Percentiles rank a stretch among this genome's conserved stretches.
Conservation (phyloP, 495 filamentous ascomycete species). For the Sordaria brevicollis region DNA sequence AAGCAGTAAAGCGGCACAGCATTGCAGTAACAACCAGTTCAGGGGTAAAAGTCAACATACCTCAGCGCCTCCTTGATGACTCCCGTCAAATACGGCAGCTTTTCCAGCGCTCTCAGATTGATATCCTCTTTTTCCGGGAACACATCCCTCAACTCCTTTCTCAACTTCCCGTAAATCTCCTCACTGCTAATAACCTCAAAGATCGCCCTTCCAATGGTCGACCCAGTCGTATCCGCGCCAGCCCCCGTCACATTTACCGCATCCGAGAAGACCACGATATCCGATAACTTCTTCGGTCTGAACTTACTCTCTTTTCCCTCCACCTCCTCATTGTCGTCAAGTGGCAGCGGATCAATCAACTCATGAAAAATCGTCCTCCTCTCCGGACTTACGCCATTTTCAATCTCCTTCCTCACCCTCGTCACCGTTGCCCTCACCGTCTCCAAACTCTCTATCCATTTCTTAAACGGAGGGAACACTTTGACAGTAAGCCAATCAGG, state of each 20-base stretch:
- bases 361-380: constrained; percentile 19
- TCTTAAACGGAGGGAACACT: constrained; percentile 2
- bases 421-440: constrained; percentile 6
- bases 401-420: constrained; percentile 5
- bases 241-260: constrained; percentile 23
- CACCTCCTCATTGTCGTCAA: constrained; percentile 10
- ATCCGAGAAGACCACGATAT: constrained; percentile 17
- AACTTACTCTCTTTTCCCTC: constrained; percentile 11
- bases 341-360: constrained; percentile 9
- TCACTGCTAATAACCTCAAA: constrained; percentile 27
- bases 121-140: constrained; percentile 22
- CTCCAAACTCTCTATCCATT: constrained; percentile 7
- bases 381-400: neutral
- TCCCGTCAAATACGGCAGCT: constrained; percentile 26
- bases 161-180: constrained; percentile 17
- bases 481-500: constrained; percentile 10
- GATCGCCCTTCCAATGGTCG: constrained; percentile 25
- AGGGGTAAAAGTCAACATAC: neutral
- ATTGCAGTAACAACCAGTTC: neutral
- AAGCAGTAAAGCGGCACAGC: neutral
- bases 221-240: constrained; percentile 31
- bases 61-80: constrained; percentile 24
- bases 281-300: constrained; percentile 12
- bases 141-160: constrained; percentile 20
- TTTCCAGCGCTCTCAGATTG: constrained; percentile 8